Evolutionary conservation across 2,329 filamentous ascomycete genomes (phyloP), one percentile per base, ranked within the genome.

Genomic region (Triangularia setosa): DNA sequence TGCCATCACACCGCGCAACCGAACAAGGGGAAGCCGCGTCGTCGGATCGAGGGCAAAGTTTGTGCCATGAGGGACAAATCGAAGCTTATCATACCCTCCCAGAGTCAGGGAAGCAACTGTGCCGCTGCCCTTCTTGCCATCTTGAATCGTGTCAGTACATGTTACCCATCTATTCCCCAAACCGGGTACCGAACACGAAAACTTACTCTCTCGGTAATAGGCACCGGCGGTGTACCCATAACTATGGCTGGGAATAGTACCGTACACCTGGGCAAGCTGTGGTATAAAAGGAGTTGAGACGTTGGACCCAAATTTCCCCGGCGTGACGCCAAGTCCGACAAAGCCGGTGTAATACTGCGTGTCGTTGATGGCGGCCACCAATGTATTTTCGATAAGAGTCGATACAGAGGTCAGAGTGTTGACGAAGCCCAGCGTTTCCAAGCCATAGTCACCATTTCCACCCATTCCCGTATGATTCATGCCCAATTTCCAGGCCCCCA

Each of bases 141-240:
- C 74, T 80, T 53, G 58, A 21, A 27, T 12, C 7, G 9, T 6
- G 64, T 68, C 40, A 69, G 65, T 56, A 63, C 23, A 24, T 18
- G 44, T 24, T 44, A 7, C n/a, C 9, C 28, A 24, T 21, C 23
- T 55, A 11, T 9, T 6, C 4, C 12, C n/a, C 8, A 16, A 5
- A 24, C 48, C 8, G n/a, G 48, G 12, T 16, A n/a, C 27, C 1
- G 14, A 28, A 18, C 7, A 23, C 16, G 12, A 30, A 6, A 54
- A 18, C 69, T 67, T 68, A 70, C 69, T 63, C 14, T 59, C 18
- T 16, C 68, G 70, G 58, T 92, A 92, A 66, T 83, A 83, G n/a
- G 89, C 89, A 16, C 90, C 90, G 48, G 90, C 90, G 3, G 90
- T 92, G 73, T 88, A 93, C 60, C 88, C 89, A 73, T 90, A 92